Evolutionary conservation across 805 yeast genomes (phyloP).

Genomic region (Barnettozyma sp.): DNA sequence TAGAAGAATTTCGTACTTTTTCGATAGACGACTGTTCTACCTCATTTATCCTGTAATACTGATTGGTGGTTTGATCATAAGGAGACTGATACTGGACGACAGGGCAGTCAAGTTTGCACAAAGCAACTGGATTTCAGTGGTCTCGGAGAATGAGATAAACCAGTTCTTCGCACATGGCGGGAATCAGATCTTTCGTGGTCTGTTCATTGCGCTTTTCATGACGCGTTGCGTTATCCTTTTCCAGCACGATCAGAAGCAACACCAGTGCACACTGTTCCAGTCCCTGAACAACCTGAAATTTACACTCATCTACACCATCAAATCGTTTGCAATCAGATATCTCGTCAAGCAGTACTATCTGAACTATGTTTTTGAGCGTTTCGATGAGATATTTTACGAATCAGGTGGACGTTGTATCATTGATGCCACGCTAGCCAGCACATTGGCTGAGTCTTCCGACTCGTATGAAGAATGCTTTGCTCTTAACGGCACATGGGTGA

Average conservation of each 20-base stretch:
- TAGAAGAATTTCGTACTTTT: background rate
- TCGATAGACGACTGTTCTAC: constrained; percentile 3
- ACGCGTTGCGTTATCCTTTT: background rate
- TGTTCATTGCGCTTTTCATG: constrained; percentile 20
- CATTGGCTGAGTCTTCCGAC: constrained; percentile 4
- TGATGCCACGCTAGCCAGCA: constrained; percentile 11
- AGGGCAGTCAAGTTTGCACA: background rate
- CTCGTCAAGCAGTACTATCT: constrained; percentile 23
- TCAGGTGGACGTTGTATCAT: constrained; percentile 30
- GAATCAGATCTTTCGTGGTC: constrained; percentile 22
- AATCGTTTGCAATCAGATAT: constrained; percentile 20
- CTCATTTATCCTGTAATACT: constrained; percentile 8
- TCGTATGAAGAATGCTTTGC: constrained; percentile 10
- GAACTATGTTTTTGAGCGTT: constrained; percentile 23
- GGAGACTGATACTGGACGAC: background rate
- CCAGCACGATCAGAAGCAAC: background rate
- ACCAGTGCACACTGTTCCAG: background rate
- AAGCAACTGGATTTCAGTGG: constrained; percentile 5
- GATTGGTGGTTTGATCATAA: constrained; percentile 2
- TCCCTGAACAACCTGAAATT: background rate
- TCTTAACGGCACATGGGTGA: constrained; percentile 21
- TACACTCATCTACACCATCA: background rate
- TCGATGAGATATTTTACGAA: constrained; percentile 27
- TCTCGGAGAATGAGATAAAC: constrained; percentile 26
- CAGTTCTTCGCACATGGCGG: constrained; percentile 32